phyloP scores from a whole-genome alignment of 139 green algal species.

The Chlorella sorokiniana region DNA sequence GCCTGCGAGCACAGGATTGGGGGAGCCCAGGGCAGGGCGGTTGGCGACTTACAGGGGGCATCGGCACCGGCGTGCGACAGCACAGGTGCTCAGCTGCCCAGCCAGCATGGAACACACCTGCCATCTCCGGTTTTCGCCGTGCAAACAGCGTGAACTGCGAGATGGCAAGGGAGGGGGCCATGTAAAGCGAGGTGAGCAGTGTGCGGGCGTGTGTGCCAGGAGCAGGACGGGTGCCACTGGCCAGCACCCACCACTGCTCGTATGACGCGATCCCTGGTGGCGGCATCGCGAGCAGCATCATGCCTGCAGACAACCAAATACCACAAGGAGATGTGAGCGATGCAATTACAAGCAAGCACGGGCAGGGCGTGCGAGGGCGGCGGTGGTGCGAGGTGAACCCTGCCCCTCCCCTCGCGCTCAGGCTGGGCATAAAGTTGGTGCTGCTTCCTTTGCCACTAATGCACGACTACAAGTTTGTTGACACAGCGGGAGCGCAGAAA shows the following conservation, averaged over 20 bases:
- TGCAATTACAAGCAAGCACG: no score
- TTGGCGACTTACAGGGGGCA: neutral
- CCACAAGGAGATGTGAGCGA: neutral
- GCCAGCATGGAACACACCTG: neutral
- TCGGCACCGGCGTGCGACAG: neutral
- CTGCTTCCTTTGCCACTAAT: neutral
- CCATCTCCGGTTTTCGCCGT: conserved; percentile 24
- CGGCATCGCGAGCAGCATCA: neutral
- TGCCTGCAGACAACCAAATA: conserved; percentile 12
- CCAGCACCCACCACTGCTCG: conserved; percentile 27
- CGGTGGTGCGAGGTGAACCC: neutral
- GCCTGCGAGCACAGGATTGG: conserved; percentile 1
- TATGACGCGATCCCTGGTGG: conserved; percentile 11
- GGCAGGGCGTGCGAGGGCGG: neutral
- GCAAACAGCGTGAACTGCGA: conserved; percentile 24
- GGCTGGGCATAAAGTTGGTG: no score
- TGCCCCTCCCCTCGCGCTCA: no score
- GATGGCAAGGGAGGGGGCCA: neutral
- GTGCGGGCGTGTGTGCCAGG: neutral
- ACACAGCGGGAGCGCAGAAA: no score
- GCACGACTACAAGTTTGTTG: neutral
- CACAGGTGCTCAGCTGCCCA: neutral
- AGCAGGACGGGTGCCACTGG: no score
- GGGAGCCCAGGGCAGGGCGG: neutral
- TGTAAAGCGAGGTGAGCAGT: neutral